Evolutionary conservation across 2,329 filamentous ascomycete genomes (phyloP).

Genomic region (Anthostomella pinea): DNA sequence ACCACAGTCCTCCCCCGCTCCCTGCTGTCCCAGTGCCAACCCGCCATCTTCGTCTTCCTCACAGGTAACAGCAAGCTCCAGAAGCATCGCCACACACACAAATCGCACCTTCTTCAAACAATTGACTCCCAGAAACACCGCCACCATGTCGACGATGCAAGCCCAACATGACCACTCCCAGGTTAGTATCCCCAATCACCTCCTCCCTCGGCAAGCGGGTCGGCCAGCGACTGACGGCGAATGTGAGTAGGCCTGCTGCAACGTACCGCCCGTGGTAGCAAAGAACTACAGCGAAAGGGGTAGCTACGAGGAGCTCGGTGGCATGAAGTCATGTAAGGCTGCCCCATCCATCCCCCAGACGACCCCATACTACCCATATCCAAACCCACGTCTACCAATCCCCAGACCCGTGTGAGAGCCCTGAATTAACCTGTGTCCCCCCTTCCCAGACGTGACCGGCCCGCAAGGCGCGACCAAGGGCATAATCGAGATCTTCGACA

Average conservation of each 20-base stretch:
- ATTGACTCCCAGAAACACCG: conserved; percentile 13
- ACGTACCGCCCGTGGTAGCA: conserved; percentile 55
- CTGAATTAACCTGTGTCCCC: not conserved
- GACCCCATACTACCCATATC: not conserved
- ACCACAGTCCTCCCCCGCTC: conserved; percentile 9
- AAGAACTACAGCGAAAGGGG: conserved; percentile 56
- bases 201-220: not conserved
- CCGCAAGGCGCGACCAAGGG: conserved; percentile 51
- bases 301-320: conserved; percentile 53
- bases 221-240: no score
- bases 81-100: conserved; percentile 13
- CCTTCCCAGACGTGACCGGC: conserved; percentile 47
- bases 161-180: conserved; percentile 51
- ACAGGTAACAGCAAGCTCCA: conserved; percentile 8
- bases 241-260: conserved; percentile 59
- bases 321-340: conserved; percentile 50
- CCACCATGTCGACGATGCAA: conserved; percentile 48
- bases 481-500: conserved; percentile 62
- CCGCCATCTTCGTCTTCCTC: conserved; percentile 7
- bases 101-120: conserved; percentile 6
- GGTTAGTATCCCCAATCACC: not conserved
- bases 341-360: not conserved
- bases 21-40: conserved; percentile 9
- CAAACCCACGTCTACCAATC: conserved; percentile 1
- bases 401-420: not conserved